Percentiles rank a stretch among this genome's conserved stretches.
Evolutionary conservation across 148 eudicot species (phyloP).

Genomic region (Nepenthes gracilis): DNA sequence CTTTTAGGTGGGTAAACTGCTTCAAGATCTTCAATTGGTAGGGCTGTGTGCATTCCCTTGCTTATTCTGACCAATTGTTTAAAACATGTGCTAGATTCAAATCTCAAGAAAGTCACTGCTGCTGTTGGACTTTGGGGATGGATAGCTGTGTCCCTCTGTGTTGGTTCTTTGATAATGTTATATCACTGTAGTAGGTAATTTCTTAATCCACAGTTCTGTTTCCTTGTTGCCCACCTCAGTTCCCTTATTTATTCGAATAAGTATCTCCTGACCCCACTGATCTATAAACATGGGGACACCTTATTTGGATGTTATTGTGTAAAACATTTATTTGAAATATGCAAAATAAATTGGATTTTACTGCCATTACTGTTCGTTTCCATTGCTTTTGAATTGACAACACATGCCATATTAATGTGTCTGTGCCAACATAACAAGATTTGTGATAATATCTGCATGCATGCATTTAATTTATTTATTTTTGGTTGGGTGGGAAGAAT

Average conservation of each 20-base stretch:
- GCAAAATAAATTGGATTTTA: too few relatives aligned
- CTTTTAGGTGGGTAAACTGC: constrained; percentile 51
- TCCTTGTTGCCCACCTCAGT: background rate
- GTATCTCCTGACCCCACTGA: too few relatives aligned
- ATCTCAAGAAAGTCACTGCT: constrained; percentile 66
- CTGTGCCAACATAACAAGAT: too few relatives aligned
- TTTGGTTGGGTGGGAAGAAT: background rate
- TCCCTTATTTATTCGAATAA: background rate
- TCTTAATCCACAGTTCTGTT: constrained; percentile 4
- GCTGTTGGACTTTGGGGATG: constrained; percentile 85
- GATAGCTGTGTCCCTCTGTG: constrained; percentile 53
- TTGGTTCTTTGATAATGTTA: constrained; percentile 59
- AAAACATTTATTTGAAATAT: too few relatives aligned
- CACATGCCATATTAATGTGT: too few relatives aligned
- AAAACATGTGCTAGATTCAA: constrained; percentile 38
- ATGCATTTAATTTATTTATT: background rate
- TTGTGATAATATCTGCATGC: too few relatives aligned
- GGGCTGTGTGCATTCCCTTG: background rate
- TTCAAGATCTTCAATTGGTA: constrained; percentile 1
- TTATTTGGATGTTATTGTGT: too few relatives aligned
- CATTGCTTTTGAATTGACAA: background rate
- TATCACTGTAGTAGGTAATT: constrained; percentile 68
- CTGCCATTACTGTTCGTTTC: background rate
- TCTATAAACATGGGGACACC: too few relatives aligned
- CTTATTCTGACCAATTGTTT: constrained; percentile 13